These are phyloP conservation scores for Pleurotus cornucopiae DNA, from an alignment of 768 basidiomycete species.

Conservation along the genomic window DNA sequence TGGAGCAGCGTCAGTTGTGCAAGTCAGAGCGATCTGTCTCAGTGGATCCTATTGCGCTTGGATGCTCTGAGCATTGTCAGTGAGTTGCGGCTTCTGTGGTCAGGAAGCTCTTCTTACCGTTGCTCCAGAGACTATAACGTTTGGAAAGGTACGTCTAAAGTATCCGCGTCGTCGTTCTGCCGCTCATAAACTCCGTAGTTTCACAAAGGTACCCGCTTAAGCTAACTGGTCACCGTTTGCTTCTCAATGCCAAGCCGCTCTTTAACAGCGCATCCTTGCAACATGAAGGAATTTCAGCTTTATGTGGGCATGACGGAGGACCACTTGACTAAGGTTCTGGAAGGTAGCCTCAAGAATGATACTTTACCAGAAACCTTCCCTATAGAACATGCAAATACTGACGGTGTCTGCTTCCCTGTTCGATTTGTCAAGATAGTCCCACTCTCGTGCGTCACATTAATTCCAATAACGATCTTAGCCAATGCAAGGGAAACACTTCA, in stretches of 20 bases:
- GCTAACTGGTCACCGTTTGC: slow-evolving; percentile 1
- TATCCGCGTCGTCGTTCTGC: slow-evolving; percentile 8
- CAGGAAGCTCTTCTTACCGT: slow-evolving; percentile 5
- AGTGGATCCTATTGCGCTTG: slow-evolving; percentile 70
- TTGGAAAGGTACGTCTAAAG: slow-evolving; percentile 62
- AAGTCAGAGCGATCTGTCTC: slow-evolving; percentile 54
- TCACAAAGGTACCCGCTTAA: slow-evolving; percentile 29
- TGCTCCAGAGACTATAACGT: slow-evolving; percentile 63
- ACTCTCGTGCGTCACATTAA: slow-evolving; percentile 49
- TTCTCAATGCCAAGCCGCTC: slow-evolving; percentile 4
- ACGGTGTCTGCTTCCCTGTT: slow-evolving; percentile 57
- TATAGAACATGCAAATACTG: slow-evolving; percentile 50
- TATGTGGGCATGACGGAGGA: slow-evolving; percentile 62
- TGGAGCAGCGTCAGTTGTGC: slow-evolving; percentile 71
- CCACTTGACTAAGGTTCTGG: slow-evolving; percentile 65
- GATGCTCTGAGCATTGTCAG: slow-evolving; percentile 61
- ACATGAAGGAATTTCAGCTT: slow-evolving; percentile 80
- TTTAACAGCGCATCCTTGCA: slow-evolving; percentile 72
- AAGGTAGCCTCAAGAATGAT: slow-evolving; percentile 64
- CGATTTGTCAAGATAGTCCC: slow-evolving; percentile 74
- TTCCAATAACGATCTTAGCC: not conserved
- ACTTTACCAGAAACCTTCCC: slow-evolving; percentile 57
- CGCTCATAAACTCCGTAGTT: slow-evolving; percentile 25
- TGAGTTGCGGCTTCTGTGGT: slow-evolving; percentile 33
- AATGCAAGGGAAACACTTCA: not conserved